These are phyloP conservation scores for Fragilaria radians DNA, from an alignment of 108 stramenopile species.

Conservation along the genomic window DNA sequence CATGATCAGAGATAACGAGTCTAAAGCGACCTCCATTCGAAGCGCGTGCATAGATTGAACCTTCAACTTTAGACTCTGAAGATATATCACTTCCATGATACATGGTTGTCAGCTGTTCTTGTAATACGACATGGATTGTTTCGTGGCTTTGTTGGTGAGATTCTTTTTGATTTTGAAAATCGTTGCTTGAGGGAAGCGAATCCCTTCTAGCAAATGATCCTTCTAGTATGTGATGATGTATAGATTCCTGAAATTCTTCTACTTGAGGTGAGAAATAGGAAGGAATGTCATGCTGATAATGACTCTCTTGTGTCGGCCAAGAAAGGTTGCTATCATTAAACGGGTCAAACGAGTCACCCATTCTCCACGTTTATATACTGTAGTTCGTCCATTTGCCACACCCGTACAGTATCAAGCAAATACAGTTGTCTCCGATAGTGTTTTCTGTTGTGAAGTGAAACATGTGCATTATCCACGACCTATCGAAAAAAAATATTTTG, in stretches of 20 bases:
- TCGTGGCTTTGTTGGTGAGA: background rate
- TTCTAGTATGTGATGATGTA: too few relatives aligned
- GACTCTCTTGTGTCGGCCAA: background rate
- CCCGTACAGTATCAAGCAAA: too few relatives aligned
- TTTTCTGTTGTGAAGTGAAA: too few relatives aligned
- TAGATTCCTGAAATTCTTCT: too few relatives aligned
- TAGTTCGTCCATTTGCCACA: too few relatives aligned
- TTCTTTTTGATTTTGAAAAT: background rate
- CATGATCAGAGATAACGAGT: slow-evolving; percentile 13
- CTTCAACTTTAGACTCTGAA: slow-evolving; percentile 27
- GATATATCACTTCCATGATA: slow-evolving; percentile 26
- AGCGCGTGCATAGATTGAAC: slow-evolving; percentile 25
- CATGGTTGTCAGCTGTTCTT: slow-evolving; percentile 36
- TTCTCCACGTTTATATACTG: too few relatives aligned
- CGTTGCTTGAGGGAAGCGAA: background rate
- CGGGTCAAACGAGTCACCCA: background rate
- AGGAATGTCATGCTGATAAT: background rate
- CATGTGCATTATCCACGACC: too few relatives aligned
- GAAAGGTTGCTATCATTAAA: background rate
- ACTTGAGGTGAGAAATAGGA: too few relatives aligned
- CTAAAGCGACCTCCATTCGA: slow-evolving; percentile 3
- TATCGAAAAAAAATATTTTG: too few relatives aligned
- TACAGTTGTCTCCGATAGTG: too few relatives aligned
- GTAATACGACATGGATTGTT: slow-evolving; percentile 16
- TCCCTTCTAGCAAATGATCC: background rate